Evolutionary conservation across 257 asterid genomes (phyloP).

Genomic region (Voacanga thouarsii): DNA sequence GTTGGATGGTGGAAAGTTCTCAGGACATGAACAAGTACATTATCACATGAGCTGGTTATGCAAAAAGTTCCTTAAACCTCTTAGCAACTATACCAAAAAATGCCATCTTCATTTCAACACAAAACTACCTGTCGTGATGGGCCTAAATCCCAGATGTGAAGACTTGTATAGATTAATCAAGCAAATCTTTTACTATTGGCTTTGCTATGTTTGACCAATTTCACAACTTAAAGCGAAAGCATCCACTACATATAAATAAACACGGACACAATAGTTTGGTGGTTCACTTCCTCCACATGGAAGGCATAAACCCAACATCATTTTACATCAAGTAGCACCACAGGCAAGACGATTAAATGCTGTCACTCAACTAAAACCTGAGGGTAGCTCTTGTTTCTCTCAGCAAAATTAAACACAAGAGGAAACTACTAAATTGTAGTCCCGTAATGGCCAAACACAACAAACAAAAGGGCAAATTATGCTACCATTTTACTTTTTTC

Average conservation of each 20-base stretch:
- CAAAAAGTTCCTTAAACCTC: too few relatives aligned
- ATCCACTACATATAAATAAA: neutral
- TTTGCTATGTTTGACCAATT: too few relatives aligned
- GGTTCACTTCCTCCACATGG: neutral
- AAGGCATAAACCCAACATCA: neutral
- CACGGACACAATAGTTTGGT: neutral
- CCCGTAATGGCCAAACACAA: neutral
- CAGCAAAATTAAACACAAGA: neutral
- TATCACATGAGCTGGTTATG: too few relatives aligned
- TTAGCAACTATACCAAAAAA: too few relatives aligned
- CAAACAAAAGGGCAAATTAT: neutral
- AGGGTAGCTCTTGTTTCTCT: too few relatives aligned
- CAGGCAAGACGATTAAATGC: too few relatives aligned
- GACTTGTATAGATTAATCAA: too few relatives aligned
- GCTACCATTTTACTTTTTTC: neutral
- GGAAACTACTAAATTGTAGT: neutral
- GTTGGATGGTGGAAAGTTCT: too few relatives aligned
- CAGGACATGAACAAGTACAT: too few relatives aligned
- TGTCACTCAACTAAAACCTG: too few relatives aligned
- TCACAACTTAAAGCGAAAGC: neutral
- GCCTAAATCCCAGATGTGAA: neutral
- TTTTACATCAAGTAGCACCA: neutral
- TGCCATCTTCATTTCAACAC: neutral
- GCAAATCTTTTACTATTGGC: too few relatives aligned
- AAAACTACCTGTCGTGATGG: too few relatives aligned